Base-by-base conservation (phyloP, 2,329 filamentous ascomycete species). In the Bimuria novae-zelandiae region DNA sequence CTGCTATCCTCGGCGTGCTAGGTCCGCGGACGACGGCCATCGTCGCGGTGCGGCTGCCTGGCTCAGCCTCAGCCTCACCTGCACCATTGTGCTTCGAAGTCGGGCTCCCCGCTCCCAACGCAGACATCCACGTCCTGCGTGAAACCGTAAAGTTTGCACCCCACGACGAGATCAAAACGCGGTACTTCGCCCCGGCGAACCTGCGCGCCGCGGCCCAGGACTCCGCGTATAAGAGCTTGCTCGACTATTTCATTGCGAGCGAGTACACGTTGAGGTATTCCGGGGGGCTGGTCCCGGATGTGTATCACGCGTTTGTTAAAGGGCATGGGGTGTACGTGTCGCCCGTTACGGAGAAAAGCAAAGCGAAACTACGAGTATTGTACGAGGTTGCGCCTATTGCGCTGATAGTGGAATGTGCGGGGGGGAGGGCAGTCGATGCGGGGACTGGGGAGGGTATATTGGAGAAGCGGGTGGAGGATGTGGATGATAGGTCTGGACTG, bases 141-240 rank as follows among this genome's bases (percentile, higher is more conserved):
- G 32, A 75, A 0, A 41, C 59, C 0, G 73, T 85, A 5, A 68
- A 60, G 7, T 70, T 84, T 3, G 56, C 68, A 0, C 33, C 57
- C 7, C 1, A 6, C 2, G 30, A 35, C 2, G 19, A 16, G 1
- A 22, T 75, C 58, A 78, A 76, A 59, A 81, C 82, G 22, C 76
- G 80, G 0, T 87, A 86, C 65, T 87, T 87, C 60, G 82, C 84
- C 0, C 84, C 84, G 0, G 84, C 84, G 4, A 87, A 87, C 60
- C 68, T 86, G 49, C 81, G 84, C 8, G 77, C 81, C 0, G 83
- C 84, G 0, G 78, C 79, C 0, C 80, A 85, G 16, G 73, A 80
- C 39, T 61, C 69, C 5, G 58, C 60, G 23, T 87, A 87, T 65
- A 75, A 78, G 67, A 52, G 45, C 0, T 75, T 87, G 0, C 71